Evolutionary conservation across 176 grass and related monocot species (phyloP).

Genomic region (Saccharum officinarum): DNA sequence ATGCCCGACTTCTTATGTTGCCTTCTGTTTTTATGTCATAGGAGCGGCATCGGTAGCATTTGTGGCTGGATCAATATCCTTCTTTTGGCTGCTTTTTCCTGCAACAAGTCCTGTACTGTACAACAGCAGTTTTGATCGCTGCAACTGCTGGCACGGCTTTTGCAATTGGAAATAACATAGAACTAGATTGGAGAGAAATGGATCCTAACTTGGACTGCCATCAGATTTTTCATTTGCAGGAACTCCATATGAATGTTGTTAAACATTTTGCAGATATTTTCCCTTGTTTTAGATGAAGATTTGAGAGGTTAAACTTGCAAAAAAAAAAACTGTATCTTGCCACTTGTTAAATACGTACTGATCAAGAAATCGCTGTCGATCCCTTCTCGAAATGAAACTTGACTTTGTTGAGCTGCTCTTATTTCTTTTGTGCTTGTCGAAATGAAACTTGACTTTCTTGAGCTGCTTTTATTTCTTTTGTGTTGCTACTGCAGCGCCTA

Average conservation of each 20-base stretch:
- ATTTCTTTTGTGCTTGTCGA: neutral
- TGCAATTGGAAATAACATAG: constrained; percentile 61
- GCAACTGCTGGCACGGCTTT: constrained; percentile 82
- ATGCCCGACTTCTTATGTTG: constrained; percentile 10
- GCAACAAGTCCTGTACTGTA: constrained; percentile 63
- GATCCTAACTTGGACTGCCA: neutral
- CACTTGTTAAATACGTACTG: neutral
- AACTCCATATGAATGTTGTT: neutral
- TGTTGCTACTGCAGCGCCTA: neutral
- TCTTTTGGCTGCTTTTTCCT: constrained; percentile 72
- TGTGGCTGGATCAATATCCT: constrained; percentile 52
- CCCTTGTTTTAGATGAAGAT: neutral
- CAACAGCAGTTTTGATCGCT: constrained; percentile 48
- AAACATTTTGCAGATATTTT: neutral
- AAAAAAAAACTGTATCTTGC: neutral
- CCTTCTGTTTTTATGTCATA: constrained; percentile 39
- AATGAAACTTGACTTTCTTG: neutral
- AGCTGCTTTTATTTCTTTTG: neutral
- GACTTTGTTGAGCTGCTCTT: neutral
- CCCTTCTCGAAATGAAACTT: neutral
- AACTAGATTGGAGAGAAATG: constrained; percentile 7
- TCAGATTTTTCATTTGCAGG: neutral
- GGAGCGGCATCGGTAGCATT: constrained; percentile 66
- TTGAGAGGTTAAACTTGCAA: neutral
- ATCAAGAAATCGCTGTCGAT: neutral